Conservation (phyloP, 1,284 basidiomycete genomes). For the Irpex sp. region DNA sequence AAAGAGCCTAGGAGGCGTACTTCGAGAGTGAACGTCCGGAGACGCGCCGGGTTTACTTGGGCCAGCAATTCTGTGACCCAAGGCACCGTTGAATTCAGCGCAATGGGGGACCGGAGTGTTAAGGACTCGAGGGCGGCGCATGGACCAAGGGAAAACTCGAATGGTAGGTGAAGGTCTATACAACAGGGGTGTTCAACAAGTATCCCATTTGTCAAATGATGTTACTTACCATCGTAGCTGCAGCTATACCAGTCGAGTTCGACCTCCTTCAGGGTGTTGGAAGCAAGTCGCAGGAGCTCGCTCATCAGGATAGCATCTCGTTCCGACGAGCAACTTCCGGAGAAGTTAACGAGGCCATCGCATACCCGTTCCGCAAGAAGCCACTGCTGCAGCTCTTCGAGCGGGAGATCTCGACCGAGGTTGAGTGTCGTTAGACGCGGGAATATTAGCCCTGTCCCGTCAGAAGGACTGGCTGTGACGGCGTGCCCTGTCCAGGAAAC, state of each 20-base stretch:
- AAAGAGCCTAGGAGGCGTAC: slow-evolving; percentile 25
- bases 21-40: slow-evolving; percentile 17
- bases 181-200: not conserved
- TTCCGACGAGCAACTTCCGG: slow-evolving; percentile 20
- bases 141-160: slow-evolving; percentile 17
- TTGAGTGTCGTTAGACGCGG: slow-evolving; percentile 2
- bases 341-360: slow-evolving; percentile 15
- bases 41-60: slow-evolving; percentile 12
- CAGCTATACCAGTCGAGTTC: slow-evolving; percentile 25
- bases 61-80: slow-evolving; percentile 24
- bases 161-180: slow-evolving; percentile 20
- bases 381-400: slow-evolving; percentile 21
- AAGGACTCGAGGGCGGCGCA: slow-evolving; percentile 21
- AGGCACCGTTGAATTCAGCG: slow-evolving; percentile 19
- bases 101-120: slow-evolving; percentile 22
- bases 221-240: slow-evolving; percentile 7
- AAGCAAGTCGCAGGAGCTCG: slow-evolving; percentile 19
- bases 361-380: slow-evolving; percentile 19
- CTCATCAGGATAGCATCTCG: slow-evolving; percentile 22
- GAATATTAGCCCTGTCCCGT: not conserved
- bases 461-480: slow-evolving; percentile 13
- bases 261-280: slow-evolving; percentile 19
- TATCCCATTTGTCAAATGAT: not conserved
- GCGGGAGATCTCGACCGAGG: slow-evolving; percentile 22
- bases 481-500: slow-evolving; percentile 20